Base-by-base conservation (phyloP, 2,329 filamentous ascomycete genomes). In the Ceratocystis smalleyi region DNA sequence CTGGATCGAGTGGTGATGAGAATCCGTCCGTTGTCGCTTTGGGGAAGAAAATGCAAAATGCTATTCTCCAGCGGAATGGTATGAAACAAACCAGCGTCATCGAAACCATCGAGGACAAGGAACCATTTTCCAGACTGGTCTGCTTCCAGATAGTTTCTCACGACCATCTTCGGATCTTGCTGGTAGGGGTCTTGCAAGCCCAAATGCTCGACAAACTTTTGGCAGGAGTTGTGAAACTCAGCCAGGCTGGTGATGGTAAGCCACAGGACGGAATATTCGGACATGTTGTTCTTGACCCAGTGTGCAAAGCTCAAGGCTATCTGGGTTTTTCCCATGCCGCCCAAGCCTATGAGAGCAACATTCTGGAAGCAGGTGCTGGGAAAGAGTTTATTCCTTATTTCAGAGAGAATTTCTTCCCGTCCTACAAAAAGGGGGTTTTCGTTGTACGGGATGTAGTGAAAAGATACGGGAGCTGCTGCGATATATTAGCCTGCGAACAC, bases 21-120 rank as follows among this genome's bases (percentile, higher is more conserved):
- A n/a, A 64, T 43, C 17, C 27, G 59, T 35, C 61, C 64, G 1
- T 66, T 63, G 1, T 54, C 6, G 15, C 61, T 68, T 0, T 59
- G 60, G 0, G 73, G 75, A 4, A 77, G 67, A 66, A 71, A 71
- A 3, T 72, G 63, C 0, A n/a, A 10, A 7, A 64, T 59, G 17
- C 40, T 12, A 40, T 40, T 3, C 22, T 49, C 8, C 51, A 3
- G 1, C 3, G 35, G 32, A 64, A 45, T 5, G 62, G 12, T 6
- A 15, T 15, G 5, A 4, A 27, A 24, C 12, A 27, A 5, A 5
- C 3, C 24, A 12, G 8, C 49, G 40, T 71, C 69, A 49, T 71
- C 69, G 4, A 69, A 68, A n/a, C 69, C 70, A 40, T 71, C 70
- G 6, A 71, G 10, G 7, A 71, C 47, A 0, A 71, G 66, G 27